Base-by-base conservation (phyloP, 305 asterid species). In the Plantago lanceolata region DNA sequence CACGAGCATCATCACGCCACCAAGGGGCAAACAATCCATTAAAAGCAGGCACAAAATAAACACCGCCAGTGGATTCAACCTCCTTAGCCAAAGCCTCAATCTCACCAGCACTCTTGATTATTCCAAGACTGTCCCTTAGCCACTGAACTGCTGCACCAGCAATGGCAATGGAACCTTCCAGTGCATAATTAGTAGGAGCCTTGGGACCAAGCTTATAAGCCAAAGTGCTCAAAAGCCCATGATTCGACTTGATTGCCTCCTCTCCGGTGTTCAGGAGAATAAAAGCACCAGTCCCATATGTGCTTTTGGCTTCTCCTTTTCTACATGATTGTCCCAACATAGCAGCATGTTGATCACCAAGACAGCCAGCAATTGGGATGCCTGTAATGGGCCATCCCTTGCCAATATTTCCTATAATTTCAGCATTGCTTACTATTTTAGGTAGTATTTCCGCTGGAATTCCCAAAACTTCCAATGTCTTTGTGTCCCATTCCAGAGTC, bases 61-160 rank as follows among this genome's bases (percentile, higher is more conserved):
- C 94, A 20, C 98, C 98, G 8, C 96, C 97, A 0, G 77, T 60
- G 0, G 93, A 81, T n/a, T 83, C 83, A 11, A 89, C 98, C 79
- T 80, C 67, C 65, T 68, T 33, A 5, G 97, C 98, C 87, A 89
- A 57, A 62, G 76, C 91, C 75, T 92, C 98, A 14, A 87, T 84
- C 79, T 92, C 98, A 43, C 89, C 63, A 2, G 98, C 94, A 18
- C 59, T 76, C 35, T 71, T 87, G 48, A 92, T 92, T 43, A 92
- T 57, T 6, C 96, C 96, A 16, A 92, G 91, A 59, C 96, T 64
- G 47, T 92, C 98, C 66, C 98, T 78, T 8, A 92, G 91, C 98
- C 98, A 92, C 73, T 92, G 98, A 48, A 92, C 98, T 0, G 98
- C 98, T 1, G 98, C 98, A 17, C 98, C 97, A 8, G 98, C 96